These are phyloP conservation scores for Elongisporangium senticosum DNA, from an alignment of 352 stramenopile genomes.

Conservation along the genomic window DNA sequence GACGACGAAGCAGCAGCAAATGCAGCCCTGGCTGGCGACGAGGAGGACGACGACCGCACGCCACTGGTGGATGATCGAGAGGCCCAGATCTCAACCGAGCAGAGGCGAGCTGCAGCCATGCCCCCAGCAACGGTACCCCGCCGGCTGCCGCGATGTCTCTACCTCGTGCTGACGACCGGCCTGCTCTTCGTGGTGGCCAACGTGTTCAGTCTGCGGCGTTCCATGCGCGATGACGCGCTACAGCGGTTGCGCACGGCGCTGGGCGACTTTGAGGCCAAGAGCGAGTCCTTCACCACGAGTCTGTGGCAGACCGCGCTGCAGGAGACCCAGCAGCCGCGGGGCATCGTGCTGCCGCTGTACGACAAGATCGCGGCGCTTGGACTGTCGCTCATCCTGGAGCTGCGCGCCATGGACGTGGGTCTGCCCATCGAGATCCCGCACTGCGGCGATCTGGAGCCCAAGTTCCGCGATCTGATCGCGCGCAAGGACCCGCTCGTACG, in stretches of 20 bases:
- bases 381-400: constrained; percentile 53
- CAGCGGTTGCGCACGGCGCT: background rate
- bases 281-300: background rate
- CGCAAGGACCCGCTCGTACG: constrained; percentile 34
- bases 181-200: background rate
- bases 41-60: background rate
- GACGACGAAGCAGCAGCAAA: background rate
- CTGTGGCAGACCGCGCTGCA: background rate
- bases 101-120: background rate
- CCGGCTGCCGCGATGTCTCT: background rate
- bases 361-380: constrained; percentile 41
- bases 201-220: background rate
- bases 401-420: constrained; percentile 36
- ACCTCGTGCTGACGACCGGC: background rate
- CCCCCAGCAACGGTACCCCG: too few relatives aligned
- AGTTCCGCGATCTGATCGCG: constrained; percentile 18
- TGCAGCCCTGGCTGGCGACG: background rate
- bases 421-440: constrained; percentile 58
- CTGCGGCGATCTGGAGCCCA: constrained; percentile 43
- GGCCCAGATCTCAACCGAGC: background rate
- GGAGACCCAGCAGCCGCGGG: constrained; percentile 15
- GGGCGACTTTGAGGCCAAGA: background rate
- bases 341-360: constrained; percentile 57
- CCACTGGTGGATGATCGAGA: background rate
- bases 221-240: background rate